Base-by-base conservation (phyloP, 1,284 basidiomycete species). In the Polyporus tsugae region DNA sequence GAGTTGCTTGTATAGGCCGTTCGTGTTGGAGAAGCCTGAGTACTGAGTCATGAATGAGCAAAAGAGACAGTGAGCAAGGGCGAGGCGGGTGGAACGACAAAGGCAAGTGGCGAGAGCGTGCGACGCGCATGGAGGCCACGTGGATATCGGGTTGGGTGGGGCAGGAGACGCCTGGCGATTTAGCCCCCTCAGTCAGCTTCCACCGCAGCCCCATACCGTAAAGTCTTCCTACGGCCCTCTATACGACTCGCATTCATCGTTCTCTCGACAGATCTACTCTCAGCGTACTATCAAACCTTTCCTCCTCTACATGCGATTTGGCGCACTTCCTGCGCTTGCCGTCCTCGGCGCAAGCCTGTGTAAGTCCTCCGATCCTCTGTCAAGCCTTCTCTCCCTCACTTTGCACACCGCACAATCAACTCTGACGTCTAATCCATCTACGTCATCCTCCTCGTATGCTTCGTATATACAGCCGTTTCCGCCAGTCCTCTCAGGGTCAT, bases 401-500 rank as follows among this genome's bases (percentile, higher is more conserved):
- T 39, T 17, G 13, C 5, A 29, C 42, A 55, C 52, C 44, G 25
- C 10, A 41, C 42, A 25, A 60, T 25, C 6, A 19, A 15, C 38
- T 29, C 39, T 11, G 1, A n/a, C 6, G 10, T 25, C 10, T 17
- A 9, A 6, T 10, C n/a, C 9, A 49, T 49, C 11, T 7, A 35
- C 41, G 29, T 10, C 19, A 15, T n/a, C n/a, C 29, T 10, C 29
- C 15, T 38, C 38, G 1, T 13, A 29, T 25, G 1, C 11, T 17
- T 29, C 33, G n/a, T 41, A 55, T 13, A 4, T 25, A 13, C 60
- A 71, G 82, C 67, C 74, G 74, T 75, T 49, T 41, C 38, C 6
- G 83, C 83, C 17, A 80, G 75, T 39, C 83, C 84, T 22, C 69
- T 82, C 65, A 77, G 80, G 57, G 78, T 82, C 53, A 74, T 81